Evolutionary conservation across 148 eudicot species (phyloP).

Genomic region (Persicaria tinctoria): DNA sequence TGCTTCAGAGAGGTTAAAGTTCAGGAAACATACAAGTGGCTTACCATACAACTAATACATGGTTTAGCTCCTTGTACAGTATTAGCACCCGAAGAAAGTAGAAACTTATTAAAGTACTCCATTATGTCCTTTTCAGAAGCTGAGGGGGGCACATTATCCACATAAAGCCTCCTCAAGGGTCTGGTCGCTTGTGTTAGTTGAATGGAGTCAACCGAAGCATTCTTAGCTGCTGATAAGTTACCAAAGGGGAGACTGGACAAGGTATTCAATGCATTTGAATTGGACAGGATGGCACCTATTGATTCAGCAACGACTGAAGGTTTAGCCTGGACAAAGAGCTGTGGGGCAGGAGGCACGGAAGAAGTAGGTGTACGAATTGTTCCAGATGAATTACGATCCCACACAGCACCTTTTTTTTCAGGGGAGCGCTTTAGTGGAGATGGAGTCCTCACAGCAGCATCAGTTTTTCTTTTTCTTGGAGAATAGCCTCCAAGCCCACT

Average conservation of each 20-base stretch:
- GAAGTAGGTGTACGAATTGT: conserved; percentile 21
- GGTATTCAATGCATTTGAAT: conserved; percentile 33
- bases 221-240: conserved; percentile 28
- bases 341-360: conserved; percentile 35
- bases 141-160: conserved; percentile 73
- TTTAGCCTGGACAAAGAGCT: conserved; percentile 30
- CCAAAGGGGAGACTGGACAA: conserved; percentile 29
- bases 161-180: conserved; percentile 91
- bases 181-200: conserved; percentile 98
- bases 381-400: conserved; percentile 64
- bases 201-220: conserved; percentile 61
- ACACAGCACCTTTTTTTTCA: conserved; percentile 58
- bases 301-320: conserved; percentile 30
- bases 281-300: conserved; percentile 30
- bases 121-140: conserved; percentile 73
- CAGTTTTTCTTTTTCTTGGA: conserved; percentile 87
- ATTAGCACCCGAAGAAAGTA: conserved; percentile 62
- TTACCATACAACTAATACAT: conserved; percentile 93
- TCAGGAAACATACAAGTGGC: conserved; percentile 11
- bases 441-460: conserved; percentile 79
- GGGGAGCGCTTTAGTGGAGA: conserved; percentile 73
- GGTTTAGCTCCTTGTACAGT: conserved; percentile 63
- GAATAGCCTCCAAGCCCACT: conserved; percentile 96
- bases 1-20: neutral
- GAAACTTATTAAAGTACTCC: conserved; percentile 58